Base-by-base conservation (phyloP, 495 filamentous ascomycete species). In the Lasiosphaeriaceae sp. region DNA sequence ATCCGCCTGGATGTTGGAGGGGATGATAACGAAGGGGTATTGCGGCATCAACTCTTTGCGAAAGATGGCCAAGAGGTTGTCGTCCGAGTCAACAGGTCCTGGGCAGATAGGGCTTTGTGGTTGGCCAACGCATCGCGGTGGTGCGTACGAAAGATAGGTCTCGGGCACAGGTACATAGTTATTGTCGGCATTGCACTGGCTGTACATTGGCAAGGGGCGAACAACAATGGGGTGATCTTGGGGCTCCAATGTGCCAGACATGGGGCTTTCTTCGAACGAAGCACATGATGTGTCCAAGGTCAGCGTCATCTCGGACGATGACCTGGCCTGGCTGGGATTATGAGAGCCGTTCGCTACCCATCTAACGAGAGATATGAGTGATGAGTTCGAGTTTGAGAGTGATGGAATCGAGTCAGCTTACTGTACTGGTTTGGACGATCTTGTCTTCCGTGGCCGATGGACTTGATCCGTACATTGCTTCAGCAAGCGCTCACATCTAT, bases 21-120 rank as follows among this genome's bases (percentile, higher is more conserved):
- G 69, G 24, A 76, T 43, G 21, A 67, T 45, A 21, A 77, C 72
- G 47, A 77, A 77, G 1, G 74, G 73, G 19, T 67, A 74, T 17
- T 61, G 61, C 2, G 70, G 67, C 54, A 66, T 66, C 37, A 77
- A 54, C 34, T 67, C 57, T 19, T 62, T 56, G 14, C 62, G 60
- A 53, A 70, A 77, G 12, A 60, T 71, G 17, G 66, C 61, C 26
- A 76, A 46, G 8, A 73, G 62, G 6, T 61, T 57, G 24, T 77
- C 72, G 26, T 74, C 72, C 2, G 57, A 51, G n/a, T 68, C 64
- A 20, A 55, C 58, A 5, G 59, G 61, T 19, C 52, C 43, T 11
- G 59, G 66, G 68, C 22, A 68, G 60, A 43, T 63, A 68, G 19
- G 34, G 16, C 11, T 34, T 22, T 26, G 47, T 3, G 22, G 22